These are phyloP conservation scores for Claviceps maximensis DNA, from an alignment of 2,329 filamentous ascomycete genomes.

Conservation along the genomic window DNA sequence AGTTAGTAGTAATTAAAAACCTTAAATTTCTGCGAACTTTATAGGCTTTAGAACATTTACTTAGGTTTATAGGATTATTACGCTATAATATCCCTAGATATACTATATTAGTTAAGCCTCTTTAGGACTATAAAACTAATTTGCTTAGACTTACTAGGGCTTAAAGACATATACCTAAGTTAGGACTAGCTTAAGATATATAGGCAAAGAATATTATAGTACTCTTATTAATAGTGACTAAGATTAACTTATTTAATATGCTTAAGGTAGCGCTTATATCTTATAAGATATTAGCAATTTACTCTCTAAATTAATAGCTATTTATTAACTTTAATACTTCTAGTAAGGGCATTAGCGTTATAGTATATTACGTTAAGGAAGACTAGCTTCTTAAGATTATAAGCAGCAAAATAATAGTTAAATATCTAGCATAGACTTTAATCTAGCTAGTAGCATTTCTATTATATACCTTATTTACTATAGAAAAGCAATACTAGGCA, in stretches of 20 bases:
- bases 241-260: not conserved
- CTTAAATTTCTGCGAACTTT: not conserved
- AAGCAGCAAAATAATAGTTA: no score
- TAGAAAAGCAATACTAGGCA: no score
- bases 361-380: no score
- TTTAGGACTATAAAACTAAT: not conserved
- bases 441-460: no score
- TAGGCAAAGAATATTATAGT: not conserved
- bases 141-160: not conserved
- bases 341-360: not conserved
- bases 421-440: no score
- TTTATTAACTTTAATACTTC: not conserved
- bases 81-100: not conserved
- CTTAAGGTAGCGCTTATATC: not conserved
- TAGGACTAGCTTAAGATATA: not conserved
- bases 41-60: not conserved
- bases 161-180: not conserved
- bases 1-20: not conserved
- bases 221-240: not conserved
- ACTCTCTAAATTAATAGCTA: not conserved
- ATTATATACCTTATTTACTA: no score
- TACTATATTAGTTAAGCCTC: not conserved
- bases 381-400: no score
- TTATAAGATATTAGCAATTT: not conserved
- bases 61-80: not conserved